Base-by-base conservation (phyloP, 2,329 filamentous ascomycete species). In the Chaetomium strumarium region DNA sequence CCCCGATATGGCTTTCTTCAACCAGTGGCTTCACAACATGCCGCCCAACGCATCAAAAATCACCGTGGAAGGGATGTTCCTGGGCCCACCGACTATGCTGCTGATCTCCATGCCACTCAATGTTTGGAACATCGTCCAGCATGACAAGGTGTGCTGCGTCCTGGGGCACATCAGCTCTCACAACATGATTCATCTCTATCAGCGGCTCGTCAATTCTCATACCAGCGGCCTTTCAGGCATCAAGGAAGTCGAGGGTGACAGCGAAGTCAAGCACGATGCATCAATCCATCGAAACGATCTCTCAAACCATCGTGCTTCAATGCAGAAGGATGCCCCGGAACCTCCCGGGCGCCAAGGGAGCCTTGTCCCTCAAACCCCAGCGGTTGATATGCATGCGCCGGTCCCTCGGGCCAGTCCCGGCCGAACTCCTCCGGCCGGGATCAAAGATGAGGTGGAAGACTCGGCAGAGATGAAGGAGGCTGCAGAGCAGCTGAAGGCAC, bases 401-500 rank as follows among this genome's bases (percentile, higher is more conserved):
- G 33, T 57, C 20, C 14, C 51, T n/a, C 56, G 52, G 33, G 41
- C 31, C 5, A 57, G 55, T 5, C 59, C 64, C 1, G 55, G 57
- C 14, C 69, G 70, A 48, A 55, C 65, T 2, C 71, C 66, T 2
- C 58, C 56, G 41, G 59, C 66, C 13, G 67, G 68, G 2, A 64
- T 67, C 31, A 75, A 77, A 52, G 67, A 76, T 29, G 74, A 79
- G 33, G 76, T 74, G 5, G 81, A 84, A 61, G 81, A 84, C 52
- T 82, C 81, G n/a, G 81, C 78, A 9, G 82, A 85, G 67, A 84
- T 85, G 80, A 80, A 85, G 59, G 80, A 84, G 65, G 82, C 82
- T 17, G 82, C 82, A 4, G 81, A 85, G 62, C 81, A 85, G 64
- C 72, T 85, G 6, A 84, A 85, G 61, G 81, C 81, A 1, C 65